Evolutionary conservation across 768 basidiomycete species (phyloP), one percentile per base, ranked within the genome.

Genomic region (Boletus huronensis): DNA sequence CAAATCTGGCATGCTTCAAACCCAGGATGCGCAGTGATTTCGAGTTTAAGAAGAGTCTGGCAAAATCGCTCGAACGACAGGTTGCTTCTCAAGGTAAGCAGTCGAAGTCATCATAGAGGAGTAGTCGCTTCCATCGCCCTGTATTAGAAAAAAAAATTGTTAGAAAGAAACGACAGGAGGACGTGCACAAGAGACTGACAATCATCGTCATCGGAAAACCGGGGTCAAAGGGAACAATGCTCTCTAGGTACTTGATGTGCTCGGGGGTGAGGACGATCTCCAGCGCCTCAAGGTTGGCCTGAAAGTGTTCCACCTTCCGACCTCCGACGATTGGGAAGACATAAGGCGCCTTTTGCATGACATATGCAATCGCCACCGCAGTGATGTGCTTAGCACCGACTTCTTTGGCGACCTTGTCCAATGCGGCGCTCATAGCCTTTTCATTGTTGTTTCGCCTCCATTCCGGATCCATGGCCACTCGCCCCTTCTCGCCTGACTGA

Each of bases 281-380:
- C n/a, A 80, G 62, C 14, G 76, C 76, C 51, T 77, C 68, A 35
- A 80, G 52, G 56, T 77, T 80, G 40, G 70, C 72, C 19, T 64
- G 34, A 25, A 80, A 55, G 34, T 79, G 74, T 59, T 77, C 72
- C 36, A 77, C 60, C 58, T 79, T 80, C 53, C 76, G 70, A 5
- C 76, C 75, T 16, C 75, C 75, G 23, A 77, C 59, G 35, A 76
- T 66, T 0, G 75, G 76, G 63, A 78, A 77, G 10, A 77, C 75
- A 47, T 74, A 74, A 1, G 75, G 72, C 9, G 73, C 64, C 65
- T 79, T 79, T 28, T 76, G 75, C 67, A 79, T 70, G 31, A 79
- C 64, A 38, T 77, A 78, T 16, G 75, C 74, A 52, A 79, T 74
- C 5, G 76, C 77, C 7, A 79, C 76, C 17, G 64, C 51, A 0